Evolutionary conservation across 306 rosid genomes (phyloP).

Genomic region (Acacia melanoxylon): DNA sequence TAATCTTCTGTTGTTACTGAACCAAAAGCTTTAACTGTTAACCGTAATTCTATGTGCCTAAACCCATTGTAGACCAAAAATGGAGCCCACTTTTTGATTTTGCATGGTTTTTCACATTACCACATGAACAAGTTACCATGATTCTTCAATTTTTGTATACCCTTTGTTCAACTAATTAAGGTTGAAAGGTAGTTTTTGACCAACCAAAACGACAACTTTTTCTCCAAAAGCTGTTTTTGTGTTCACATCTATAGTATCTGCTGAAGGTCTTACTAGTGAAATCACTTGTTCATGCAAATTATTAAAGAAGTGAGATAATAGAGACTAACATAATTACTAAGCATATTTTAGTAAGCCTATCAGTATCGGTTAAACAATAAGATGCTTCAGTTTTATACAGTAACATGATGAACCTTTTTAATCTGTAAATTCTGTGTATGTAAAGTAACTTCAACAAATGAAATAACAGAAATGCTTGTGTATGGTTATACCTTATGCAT

Average conservation of each 20-base stretch:
- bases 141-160: background rate
- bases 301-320: background rate
- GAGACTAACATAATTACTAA: background rate
- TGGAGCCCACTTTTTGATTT: background rate
- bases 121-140: background rate
- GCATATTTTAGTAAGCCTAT: background rate
- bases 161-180: background rate
- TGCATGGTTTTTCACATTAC: background rate
- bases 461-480: background rate
- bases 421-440: background rate
- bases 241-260: background rate
- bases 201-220: background rate
- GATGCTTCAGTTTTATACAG: background rate
- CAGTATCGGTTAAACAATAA: background rate
- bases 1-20: background rate
- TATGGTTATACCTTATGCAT: background rate
- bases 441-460: background rate
- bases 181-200: background rate
- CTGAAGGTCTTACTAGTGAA: background rate
- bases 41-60: background rate
- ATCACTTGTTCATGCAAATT: background rate
- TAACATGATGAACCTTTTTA: background rate
- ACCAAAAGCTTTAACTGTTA: background rate
- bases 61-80: background rate
- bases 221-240: background rate